phyloP scores from a whole-genome alignment of 305 asterid genomes.

The Withania somnifera region DNA sequence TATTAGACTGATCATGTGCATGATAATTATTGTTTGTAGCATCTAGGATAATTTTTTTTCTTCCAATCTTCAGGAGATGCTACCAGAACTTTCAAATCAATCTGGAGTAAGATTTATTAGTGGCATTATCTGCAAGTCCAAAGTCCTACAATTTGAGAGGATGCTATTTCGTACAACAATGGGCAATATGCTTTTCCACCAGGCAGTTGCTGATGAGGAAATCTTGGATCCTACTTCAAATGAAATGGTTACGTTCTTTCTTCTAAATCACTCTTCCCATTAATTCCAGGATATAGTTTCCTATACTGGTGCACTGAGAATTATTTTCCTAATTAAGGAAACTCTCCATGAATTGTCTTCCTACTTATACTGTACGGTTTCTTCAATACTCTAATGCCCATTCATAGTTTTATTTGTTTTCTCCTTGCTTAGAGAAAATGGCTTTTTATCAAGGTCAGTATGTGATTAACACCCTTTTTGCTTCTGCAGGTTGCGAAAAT shows the following conservation, averaged over 20 bases:
- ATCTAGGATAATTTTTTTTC: not conserved
- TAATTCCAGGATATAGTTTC: not conserved
- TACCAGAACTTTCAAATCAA: conserved; percentile 62
- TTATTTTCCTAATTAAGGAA: not conserved
- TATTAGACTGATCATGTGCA: conserved; percentile 8
- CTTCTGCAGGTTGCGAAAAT: conserved; percentile 85
- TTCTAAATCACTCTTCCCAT: not conserved
- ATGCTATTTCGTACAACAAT: conserved; percentile 97
- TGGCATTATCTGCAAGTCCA: conserved; percentile 81
- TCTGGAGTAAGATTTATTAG: conserved; percentile 90
- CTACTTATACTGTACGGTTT: not conserved
- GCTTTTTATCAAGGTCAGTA: not conserved
- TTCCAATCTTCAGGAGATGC: conserved; percentile 63
- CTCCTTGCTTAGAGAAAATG: not conserved
- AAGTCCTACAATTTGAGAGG: conserved; percentile 78
- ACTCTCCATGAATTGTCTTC: not conserved
- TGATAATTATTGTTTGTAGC: not conserved
- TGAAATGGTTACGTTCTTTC: conserved; percentile 55
- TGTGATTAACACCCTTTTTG: conserved; percentile 10
- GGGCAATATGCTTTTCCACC: conserved; percentile 97
- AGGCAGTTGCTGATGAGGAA: conserved; percentile 68
- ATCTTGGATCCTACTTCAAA: conserved; percentile 76
- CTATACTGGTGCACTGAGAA: not conserved
- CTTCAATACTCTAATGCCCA: not conserved
- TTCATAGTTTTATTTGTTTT: not conserved